Evolutionary conservation across 805 yeast species (phyloP), one percentile per base, ranked within the genome.

Genomic region (Saturnispora zaruensis): DNA sequence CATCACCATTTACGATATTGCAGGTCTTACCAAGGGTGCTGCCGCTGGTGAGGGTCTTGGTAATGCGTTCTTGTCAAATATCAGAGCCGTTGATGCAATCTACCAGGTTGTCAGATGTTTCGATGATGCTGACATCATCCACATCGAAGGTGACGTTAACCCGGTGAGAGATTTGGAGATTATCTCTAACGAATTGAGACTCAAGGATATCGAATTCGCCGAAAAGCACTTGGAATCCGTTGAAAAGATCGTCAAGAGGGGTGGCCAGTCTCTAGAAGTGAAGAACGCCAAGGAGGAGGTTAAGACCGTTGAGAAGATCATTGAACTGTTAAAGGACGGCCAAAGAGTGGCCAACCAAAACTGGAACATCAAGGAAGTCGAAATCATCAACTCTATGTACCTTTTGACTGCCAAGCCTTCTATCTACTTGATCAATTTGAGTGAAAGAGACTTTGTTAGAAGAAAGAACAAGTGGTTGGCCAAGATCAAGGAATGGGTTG

Each of bases 71-170:
- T 80, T 93, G 73, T 84, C 96, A 59, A 90, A 93, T 69, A 93
- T 93, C 62, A 81, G 98, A 71, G 93, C 96, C 45, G 99, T 93
- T 51, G 99, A 93, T 77, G 96, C 97, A 55, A 84, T 93, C 57
- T 93, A 86, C 74, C 98, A 93, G 74, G 96, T 93, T 57, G 98
- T 93, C 46, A 84, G 99, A 72, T 87, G 96, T 71, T 93, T 93
- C 64, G 96, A 89, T 65, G 99, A 93, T 69, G 95, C 96, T 36
- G 99, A 93, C 66, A 93, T 93, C 62, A 89, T 90, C 60, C 99
- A 93, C 72, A 86, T 93, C 62, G 96, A 89, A 72, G 93, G 93
- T 66, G 96, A 90, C 62, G 99, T 93, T 55, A 82, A 93, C 71
- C 99, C 99, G 56, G 82, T 79, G 46, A 87, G 96, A 66, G 99